Base-by-base conservation (phyloP, 305 asterid species). In the Lippia alba region DNA sequence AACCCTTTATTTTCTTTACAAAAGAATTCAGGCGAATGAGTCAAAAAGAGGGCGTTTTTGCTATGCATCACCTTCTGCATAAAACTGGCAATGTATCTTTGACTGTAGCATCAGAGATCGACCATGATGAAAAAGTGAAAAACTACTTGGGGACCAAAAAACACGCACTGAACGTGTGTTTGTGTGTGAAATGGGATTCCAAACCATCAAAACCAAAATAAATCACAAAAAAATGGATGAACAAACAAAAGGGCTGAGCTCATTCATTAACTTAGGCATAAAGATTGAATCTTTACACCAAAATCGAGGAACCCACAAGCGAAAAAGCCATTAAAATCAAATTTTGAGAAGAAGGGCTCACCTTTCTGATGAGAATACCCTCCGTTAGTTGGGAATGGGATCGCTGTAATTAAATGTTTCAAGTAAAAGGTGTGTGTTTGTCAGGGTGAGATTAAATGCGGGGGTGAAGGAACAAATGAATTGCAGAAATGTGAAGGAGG, bases 61-160 rank as follows among this genome's bases (percentile, higher is more conserved):
- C 48, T 46, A 17, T 75, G 14, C 74, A 77, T 71, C 80, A 78
- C 76, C 70, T 40, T 67, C 80, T 71, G 78, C 77, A 66, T 53
- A 45, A 30, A 49, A 32, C 11, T 14, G 70, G 30, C 70, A 24
- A 24, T 24, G 30, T 24, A 50, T 32, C 73, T 72, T 70, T 74
- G 77, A 74, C 83, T 66, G 69, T 74, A 36, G 76, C 64, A 65
- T 64, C 53, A 74, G 17, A 12, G 45, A 66, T 61, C 41, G 45
- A 69, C 12, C 48, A 48, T 14, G 55, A 19, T 39, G 32, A 40
- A 49, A 56, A 36, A 48, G 12, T 24, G 64, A 12, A 46, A 40
- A 63, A 49, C 12, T 9, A 64, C n/a, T 46, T 46, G n/a, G 30
- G 53, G 32, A 15, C 0, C 7, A 6, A 19, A 30, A 60, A 46